Conservation (phyloP, 192 early-diverging fungal genomes). For the Coemansia sp. region DNA sequence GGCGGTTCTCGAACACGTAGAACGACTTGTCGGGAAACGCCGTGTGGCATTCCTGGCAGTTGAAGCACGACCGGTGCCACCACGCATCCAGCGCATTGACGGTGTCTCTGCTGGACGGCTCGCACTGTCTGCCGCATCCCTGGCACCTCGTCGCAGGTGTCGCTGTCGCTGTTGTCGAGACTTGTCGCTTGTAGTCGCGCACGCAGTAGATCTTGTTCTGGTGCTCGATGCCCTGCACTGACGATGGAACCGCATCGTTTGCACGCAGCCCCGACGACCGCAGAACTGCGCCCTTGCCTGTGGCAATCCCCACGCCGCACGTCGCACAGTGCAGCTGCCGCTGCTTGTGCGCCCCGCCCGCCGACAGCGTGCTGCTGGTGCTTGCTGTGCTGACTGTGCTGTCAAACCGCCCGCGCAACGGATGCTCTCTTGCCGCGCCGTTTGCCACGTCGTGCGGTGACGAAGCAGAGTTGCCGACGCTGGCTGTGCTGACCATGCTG, state of each 20-base stretch:
- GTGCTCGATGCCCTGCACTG: constrained; percentile 39
- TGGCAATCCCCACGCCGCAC: constrained; percentile 27
- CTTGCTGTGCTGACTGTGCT: constrained; percentile 48
- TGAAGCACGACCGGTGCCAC: constrained; percentile 67
- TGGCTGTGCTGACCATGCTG: constrained; percentile 43
- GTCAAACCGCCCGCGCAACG: constrained; percentile 35
- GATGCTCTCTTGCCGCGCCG: constrained; percentile 10
- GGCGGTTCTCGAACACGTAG: constrained; percentile 84
- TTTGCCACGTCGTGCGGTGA: constrained; percentile 22
- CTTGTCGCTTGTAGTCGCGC: constrained; percentile 28
- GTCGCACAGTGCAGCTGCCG: constrained; percentile 28
- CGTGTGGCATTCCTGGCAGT: constrained; percentile 67
- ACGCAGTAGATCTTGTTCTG: constrained; percentile 46
- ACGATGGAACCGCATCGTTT: constrained; percentile 23
- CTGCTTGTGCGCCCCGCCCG: constrained; percentile 11
- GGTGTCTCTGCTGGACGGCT: constrained; percentile 25
- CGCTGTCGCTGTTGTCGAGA: neutral
- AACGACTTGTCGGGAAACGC: constrained; percentile 70
- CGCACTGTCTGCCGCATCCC: constrained; percentile 37
- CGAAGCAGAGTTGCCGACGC: constrained; percentile 14
- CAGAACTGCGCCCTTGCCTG: constrained; percentile 20
- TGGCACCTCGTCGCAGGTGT: constrained; percentile 8
- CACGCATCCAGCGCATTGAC: constrained; percentile 66
- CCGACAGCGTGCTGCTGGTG: constrained; percentile 52
- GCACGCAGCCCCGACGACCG: constrained; percentile 23